Percentiles rank a stretch among this genome's conserved stretches.
Conservation (phyloP, 2,329 filamentous ascomycete genomes). For the Phaeomoniella chlamydospora region DNA sequence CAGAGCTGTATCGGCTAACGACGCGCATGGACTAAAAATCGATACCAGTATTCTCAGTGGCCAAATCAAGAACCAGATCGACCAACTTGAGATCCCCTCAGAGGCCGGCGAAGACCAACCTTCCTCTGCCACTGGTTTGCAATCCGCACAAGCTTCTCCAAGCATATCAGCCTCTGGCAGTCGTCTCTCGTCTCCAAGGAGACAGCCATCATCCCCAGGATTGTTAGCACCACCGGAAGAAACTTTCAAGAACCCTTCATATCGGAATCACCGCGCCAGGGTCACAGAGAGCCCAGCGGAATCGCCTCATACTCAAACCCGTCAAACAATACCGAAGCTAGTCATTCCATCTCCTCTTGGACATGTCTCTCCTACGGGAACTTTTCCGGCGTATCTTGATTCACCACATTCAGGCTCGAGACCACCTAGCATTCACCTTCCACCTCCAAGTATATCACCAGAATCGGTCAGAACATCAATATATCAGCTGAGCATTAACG, state of each 20-base stretch:
- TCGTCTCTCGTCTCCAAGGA: not conserved
- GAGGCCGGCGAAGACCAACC: not conserved
- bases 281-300: not conserved
- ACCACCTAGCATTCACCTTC: conserved; percentile 42
- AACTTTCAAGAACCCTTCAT: conserved; percentile 22
- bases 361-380: conserved; percentile 31
- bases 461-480: conserved; percentile 33
- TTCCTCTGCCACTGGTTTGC: not conserved
- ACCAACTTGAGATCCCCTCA: not conserved
- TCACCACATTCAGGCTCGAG: conserved; percentile 34
- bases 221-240: conserved; percentile 28
- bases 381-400: conserved; percentile 58
- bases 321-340: conserved; percentile 2
- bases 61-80: not conserved
- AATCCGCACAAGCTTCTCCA: not conserved
- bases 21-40: conserved; percentile 31
- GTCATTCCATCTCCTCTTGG: conserved; percentile 6
- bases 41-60: conserved; percentile 21
- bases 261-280: conserved; percentile 12
- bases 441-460: conserved; percentile 34
- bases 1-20: conserved; percentile 47
- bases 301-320: conserved; percentile 1
- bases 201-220: conserved; percentile 16
- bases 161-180: not conserved
- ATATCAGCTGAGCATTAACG: conserved; percentile 18